A percentile compares a stretch with the other conserved stretches of the same genome.
Evolutionary conservation across 805 yeast species (phyloP).

Genomic region (Wickerhamomyces sydowiorum): DNA sequence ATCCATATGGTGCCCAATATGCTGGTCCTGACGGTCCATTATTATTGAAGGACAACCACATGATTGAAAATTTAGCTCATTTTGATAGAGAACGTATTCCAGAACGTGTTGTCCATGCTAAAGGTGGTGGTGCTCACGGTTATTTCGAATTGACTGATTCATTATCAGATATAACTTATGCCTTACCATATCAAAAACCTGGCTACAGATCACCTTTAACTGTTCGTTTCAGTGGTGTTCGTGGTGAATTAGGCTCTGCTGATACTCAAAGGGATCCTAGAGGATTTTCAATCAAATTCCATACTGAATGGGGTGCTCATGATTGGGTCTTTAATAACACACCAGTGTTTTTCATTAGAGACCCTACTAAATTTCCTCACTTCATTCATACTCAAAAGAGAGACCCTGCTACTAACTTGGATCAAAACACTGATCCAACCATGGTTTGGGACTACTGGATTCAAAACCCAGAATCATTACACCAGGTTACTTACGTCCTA

Average conservation of each 20-base stretch:
- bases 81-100: slow-evolving; percentile 57
- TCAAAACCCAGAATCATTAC: slow-evolving; percentile 50
- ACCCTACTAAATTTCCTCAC: slow-evolving; percentile 58
- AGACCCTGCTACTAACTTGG: slow-evolving; percentile 46
- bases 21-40: slow-evolving; percentile 55
- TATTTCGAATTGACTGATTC: slow-evolving; percentile 55
- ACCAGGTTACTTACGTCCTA: slow-evolving; percentile 52
- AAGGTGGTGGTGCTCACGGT: slow-evolving; percentile 61
- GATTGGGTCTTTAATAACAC: slow-evolving; percentile 76
- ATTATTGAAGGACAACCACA: slow-evolving; percentile 51
- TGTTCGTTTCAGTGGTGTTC: slow-evolving; percentile 58
- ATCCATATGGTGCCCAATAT: slow-evolving; percentile 49
- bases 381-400: slow-evolving; percentile 70
- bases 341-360: slow-evolving; percentile 60
- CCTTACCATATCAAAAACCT: slow-evolving; percentile 33
- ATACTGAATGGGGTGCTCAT: slow-evolving; percentile 62
- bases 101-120: slow-evolving; percentile 64
- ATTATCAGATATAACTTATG: slow-evolving; percentile 42
- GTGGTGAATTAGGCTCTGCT: slow-evolving; percentile 63
- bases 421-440: slow-evolving; percentile 39
- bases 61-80: slow-evolving; percentile 50
- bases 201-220: slow-evolving; percentile 39
- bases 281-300: slow-evolving; percentile 60
- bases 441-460: slow-evolving; percentile 53
- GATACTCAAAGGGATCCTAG: slow-evolving; percentile 68